Evolutionary conservation across 192 early-diverging fungal species (phyloP).

Genomic region (Coemansia sp.): DNA sequence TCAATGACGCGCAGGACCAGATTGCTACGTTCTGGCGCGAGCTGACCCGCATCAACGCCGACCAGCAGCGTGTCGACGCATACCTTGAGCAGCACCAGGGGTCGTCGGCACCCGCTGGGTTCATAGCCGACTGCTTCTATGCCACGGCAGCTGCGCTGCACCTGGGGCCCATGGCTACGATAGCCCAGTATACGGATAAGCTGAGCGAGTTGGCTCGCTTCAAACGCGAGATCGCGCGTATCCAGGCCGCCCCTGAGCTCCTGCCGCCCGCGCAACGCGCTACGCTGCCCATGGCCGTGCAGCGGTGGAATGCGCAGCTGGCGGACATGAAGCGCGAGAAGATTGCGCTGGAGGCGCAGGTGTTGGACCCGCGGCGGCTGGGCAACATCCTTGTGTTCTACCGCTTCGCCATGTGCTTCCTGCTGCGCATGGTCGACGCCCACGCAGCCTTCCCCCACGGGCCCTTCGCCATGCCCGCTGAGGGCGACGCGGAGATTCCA

Average conservation of each 20-base stretch:
- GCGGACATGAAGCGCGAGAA: conserved; percentile 67
- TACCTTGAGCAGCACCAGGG: conserved; percentile 47
- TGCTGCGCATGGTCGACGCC: conserved; percentile 74
- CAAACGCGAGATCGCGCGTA: conserved; percentile 64
- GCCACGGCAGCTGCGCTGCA: conserved; percentile 76
- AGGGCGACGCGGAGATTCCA: conserved; percentile 6
- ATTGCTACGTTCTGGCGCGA: conserved; percentile 58
- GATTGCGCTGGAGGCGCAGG: conserved; percentile 72
- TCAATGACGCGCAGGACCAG: conserved; percentile 30
- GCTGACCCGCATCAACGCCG: conserved; percentile 79
- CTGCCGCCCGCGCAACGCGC: conserved; percentile 26
- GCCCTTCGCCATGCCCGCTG: conserved; percentile 39
- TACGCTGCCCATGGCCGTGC: conserved; percentile 47
- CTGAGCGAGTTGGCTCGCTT: conserved; percentile 70
- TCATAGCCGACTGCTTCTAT: conserved; percentile 91
- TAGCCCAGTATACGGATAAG: conserved; percentile 66
- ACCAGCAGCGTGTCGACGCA: conserved; percentile 64
- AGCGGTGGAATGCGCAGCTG: conserved; percentile 66
- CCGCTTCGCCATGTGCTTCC: conserved; percentile 86
- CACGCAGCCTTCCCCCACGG: conserved; percentile 26
- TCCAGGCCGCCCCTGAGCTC: conserved; percentile 33
- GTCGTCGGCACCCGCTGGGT: conserved; percentile 56
- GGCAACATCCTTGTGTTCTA: conserved; percentile 74
- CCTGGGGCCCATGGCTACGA: conserved; percentile 73
- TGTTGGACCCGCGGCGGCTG: conserved; percentile 74